Percentiles rank a stretch among this genome's conserved stretches.
Evolutionary conservation across 768 basidiomycete genomes (phyloP).

Genomic region (Hygrocybe coccinea): DNA sequence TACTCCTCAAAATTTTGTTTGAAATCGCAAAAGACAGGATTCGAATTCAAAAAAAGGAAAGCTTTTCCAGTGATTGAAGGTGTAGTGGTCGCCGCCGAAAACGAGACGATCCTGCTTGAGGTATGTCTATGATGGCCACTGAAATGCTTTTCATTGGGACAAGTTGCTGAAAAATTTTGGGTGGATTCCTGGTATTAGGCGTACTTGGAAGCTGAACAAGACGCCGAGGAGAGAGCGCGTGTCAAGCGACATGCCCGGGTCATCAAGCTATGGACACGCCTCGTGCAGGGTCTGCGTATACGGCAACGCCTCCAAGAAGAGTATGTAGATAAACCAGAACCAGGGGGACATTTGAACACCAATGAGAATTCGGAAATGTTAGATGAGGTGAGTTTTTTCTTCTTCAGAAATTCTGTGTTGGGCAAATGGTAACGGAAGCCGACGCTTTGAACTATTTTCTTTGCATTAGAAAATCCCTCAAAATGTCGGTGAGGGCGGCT

Average conservation of each 20-base stretch:
- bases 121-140: too few species aligned
- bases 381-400: not conserved
- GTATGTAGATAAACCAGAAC: slow-evolving; percentile 45
- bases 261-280: slow-evolving; percentile 81
- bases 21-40: slow-evolving; percentile 62
- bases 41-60: slow-evolving; percentile 91
- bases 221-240: slow-evolving; percentile 70
- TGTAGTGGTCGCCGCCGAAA: slow-evolving; percentile 79
- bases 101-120: slow-evolving; percentile 69
- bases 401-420: slow-evolving; percentile 16
- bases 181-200: slow-evolving; percentile 48
- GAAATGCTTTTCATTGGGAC: too few species aligned
- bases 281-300: slow-evolving; percentile 85
- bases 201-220: slow-evolving; percentile 75
- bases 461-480: not conserved
- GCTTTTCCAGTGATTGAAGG: slow-evolving; percentile 84
- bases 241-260: slow-evolving; percentile 73
- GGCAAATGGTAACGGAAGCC: too few species aligned
- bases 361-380: slow-evolving; percentile 14
- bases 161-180: not conserved
- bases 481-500: not conserved
- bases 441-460: too few species aligned
- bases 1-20: slow-evolving; percentile 4
- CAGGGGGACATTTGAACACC: slow-evolving; percentile 11
- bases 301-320: slow-evolving; percentile 77